Evolutionary conservation across 768 basidiomycete genomes (phyloP).

Genomic region (Auriculariales sp.): DNA sequence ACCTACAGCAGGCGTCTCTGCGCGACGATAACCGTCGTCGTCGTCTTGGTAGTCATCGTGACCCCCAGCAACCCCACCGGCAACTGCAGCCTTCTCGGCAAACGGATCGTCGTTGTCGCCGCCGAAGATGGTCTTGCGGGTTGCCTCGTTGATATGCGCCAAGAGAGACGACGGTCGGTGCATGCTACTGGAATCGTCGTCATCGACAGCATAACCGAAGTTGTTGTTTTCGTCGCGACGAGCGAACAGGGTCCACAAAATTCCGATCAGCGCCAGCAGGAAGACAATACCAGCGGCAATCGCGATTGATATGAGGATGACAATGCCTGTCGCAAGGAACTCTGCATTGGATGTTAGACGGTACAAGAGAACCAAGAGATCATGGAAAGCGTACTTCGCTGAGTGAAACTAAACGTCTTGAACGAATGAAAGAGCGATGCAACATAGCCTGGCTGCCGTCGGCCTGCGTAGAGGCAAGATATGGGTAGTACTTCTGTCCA

Average conservation of each 20-base stretch:
- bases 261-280: constrained; percentile 69
- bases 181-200: constrained; percentile 53
- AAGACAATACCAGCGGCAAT: constrained; percentile 91
- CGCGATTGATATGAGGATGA: constrained; percentile 94
- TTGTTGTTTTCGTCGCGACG: constrained; percentile 52
- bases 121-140: constrained; percentile 68
- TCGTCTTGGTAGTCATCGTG: constrained; percentile 40
- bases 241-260: constrained; percentile 80
- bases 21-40: constrained; percentile 62
- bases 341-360: constrained; percentile 26
- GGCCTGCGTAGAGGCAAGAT: constrained; percentile 50
- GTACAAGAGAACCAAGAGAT: constrained; percentile 1
- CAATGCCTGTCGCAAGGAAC: constrained; percentile 81
- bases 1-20: constrained; percentile 62
- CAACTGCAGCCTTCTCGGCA: constrained; percentile 24
- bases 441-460: constrained; percentile 57
- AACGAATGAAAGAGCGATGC: constrained; percentile 76
- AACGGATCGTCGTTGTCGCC: constrained; percentile 22
- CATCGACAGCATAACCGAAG: constrained; percentile 45
- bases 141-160: constrained; percentile 84
- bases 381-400: constrained; percentile 38
- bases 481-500: constrained; percentile 69
- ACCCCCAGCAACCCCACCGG: constrained; percentile 15
- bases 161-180: constrained; percentile 80
- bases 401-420: constrained; percentile 57